Base-by-base conservation (phyloP, 257 asterid genomes). In the Perilla frutescens region DNA sequence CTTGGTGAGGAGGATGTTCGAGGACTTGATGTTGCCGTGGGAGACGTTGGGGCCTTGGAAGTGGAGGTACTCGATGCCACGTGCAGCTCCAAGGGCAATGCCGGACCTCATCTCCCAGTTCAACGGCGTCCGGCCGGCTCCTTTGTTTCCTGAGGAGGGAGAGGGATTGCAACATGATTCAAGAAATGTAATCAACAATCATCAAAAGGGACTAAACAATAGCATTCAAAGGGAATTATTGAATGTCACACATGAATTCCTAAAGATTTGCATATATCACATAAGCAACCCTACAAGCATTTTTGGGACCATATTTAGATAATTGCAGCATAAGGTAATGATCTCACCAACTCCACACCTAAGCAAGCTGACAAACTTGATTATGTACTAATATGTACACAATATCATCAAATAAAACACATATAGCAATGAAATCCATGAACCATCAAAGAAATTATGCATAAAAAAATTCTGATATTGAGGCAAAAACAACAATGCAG, bases 11-110 rank as follows among this genome's bases (percentile, higher is more conserved):
- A 92, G 91, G 73, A 92, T 85, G 70, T 92, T 90, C 2, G 96
- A 92, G 20, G 98, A 90, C 49, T 86, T 92, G 51, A 92, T 90
- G 81, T 88, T 92, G 14, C 96, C 94, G 54, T 92, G 98, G 57
- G 94, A 78, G n/a, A 86, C 57, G 32, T 76, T 62, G 10, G 84
- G 78, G 10, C 91, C 90, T 69, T 85, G 92, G 45, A 81, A 79
- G 62, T 92, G 98, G 13, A 92, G 84, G 86, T 87, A 88, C 49
- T 85, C 96, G 9, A 92, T 76, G 11, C 96, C 96, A 7, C 85
- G 83, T 31, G 98, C 96, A 6, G 93, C 85, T 75, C 96, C 92
- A 0, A 92, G 90, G 73, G 95, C 91, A 34, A 92, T 92, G 40
- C 82, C 34, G 8, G 90, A 81, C 76, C 96, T 78, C 44, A 68